Evolutionary conservation across 331 rosid species (phyloP).

Genomic region (Arachis monticola): DNA sequence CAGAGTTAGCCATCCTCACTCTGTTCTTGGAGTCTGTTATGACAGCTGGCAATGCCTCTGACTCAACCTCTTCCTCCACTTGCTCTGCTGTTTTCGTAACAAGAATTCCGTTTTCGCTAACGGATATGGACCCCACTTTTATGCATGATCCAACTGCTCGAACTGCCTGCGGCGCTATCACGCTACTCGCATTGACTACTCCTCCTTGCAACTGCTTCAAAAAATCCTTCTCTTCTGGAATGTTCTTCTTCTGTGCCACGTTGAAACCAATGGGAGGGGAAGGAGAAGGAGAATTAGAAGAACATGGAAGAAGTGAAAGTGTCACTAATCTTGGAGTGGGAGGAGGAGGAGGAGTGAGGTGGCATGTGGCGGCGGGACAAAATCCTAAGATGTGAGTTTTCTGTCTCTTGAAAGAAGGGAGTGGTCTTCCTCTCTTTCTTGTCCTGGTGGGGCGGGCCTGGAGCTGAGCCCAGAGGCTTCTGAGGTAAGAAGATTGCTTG

Average conservation of each 20-base stretch:
- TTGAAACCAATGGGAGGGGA: conserved; percentile 34
- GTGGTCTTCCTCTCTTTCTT: conserved; percentile 58
- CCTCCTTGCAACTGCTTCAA: conserved; percentile 52
- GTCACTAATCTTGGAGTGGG: conserved; percentile 40
- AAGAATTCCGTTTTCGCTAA: conserved; percentile 36
- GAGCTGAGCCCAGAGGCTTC: conserved; percentile 53
- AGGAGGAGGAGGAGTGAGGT: conserved; percentile 30
- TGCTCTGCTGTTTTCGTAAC: conserved; percentile 51
- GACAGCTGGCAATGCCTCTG: conserved; percentile 58
- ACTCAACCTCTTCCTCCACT: conserved; percentile 64
- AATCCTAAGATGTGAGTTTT: conserved; percentile 41
- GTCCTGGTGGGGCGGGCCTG: conserved; percentile 71
- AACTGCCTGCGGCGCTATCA: conserved; percentile 66
- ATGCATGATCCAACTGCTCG: conserved; percentile 71
- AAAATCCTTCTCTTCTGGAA: conserved; percentile 65
- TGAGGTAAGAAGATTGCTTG: conserved; percentile 61
- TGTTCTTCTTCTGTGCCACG: conserved; percentile 34
- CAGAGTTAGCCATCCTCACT: conserved; percentile 71
- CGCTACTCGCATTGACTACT: conserved; percentile 14
- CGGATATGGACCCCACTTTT: conserved; percentile 52
- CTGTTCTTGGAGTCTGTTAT: conserved; percentile 69
- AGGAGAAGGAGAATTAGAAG: not conserved
- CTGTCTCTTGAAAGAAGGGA: conserved; percentile 53
- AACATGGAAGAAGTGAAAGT: conserved; percentile 60
- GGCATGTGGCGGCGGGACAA: conserved; percentile 41